A percentile compares a stretch with the other conserved stretches of the same genome.
These are phyloP conservation scores for Ulota crispa DNA, from an alignment of 225 moss, liverwort and hornwort genomes.

Conservation along the genomic window DNA sequence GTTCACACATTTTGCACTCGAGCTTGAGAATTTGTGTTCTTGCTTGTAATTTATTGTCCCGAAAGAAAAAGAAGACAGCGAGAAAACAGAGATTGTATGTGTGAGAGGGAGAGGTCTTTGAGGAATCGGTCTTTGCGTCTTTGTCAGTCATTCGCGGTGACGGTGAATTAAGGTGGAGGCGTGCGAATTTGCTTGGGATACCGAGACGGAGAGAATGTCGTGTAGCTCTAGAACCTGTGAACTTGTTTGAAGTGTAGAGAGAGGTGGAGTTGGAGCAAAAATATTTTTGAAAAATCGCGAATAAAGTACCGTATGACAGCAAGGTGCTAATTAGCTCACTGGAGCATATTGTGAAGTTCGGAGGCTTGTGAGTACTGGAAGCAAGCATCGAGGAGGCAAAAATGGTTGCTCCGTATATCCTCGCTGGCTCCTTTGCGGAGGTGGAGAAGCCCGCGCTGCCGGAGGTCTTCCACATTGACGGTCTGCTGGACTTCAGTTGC, in stretches of 20 bases:
- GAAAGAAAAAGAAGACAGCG: background rate
- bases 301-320: constrained; percentile 15
- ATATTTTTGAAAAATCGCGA: background rate
- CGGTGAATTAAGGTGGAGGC: constrained; percentile 17
- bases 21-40: constrained; percentile 6
- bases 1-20: constrained; percentile 10
- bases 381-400: constrained; percentile 8
- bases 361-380: background rate
- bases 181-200: constrained; percentile 1
- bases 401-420: constrained; percentile 42
- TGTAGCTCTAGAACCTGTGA: background rate
- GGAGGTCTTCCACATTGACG: constrained; percentile 86
- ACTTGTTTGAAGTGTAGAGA: background rate
- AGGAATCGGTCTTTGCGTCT: background rate
- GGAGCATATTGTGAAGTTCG: background rate
- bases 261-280: background rate
- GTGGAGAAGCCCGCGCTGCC: constrained; percentile 48
- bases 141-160: background rate
- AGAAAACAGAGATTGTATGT: constrained; percentile 1
- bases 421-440: constrained; percentile 37
- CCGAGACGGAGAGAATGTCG: background rate
- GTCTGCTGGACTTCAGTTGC: constrained; percentile 88
- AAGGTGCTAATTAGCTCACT: constrained; percentile 3
- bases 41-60: constrained; percentile 3
- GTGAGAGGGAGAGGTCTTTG: background rate